phyloP scores from a whole-genome alignment of 371 early-diverging fungal species.

The Mortierella sp. region DNA sequence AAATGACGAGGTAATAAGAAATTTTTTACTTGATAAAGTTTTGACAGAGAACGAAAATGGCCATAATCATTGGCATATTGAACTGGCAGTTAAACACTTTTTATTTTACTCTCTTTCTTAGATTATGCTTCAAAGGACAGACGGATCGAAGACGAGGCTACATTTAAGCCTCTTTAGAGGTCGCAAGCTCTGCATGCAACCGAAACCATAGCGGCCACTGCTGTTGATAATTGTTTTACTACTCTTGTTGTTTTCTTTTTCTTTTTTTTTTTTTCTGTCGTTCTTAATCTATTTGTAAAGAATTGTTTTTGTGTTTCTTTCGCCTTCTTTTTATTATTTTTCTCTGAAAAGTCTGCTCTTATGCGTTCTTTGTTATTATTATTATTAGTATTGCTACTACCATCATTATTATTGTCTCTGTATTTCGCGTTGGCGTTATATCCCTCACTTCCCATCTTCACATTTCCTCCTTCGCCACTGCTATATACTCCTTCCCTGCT shows the following conservation, averaged over 20 bases:
- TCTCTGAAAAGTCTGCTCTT: not conserved
- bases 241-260: not conserved
- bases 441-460: not conserved
- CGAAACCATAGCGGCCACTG: conserved; percentile 26
- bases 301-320: not conserved
- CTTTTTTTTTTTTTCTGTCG: not conserved
- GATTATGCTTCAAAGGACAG: conserved; percentile 51
- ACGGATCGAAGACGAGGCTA: conserved; percentile 51
- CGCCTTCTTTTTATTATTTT: not conserved
- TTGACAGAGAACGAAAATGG: no score
- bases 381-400: not conserved
- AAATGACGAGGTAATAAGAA: conserved; percentile 48
- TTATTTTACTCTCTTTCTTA: conserved; percentile 2
- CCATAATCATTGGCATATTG: no score
- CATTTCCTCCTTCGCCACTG: not conserved
- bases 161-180: conserved; percentile 42
- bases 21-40: no score
- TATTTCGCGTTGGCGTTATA: conserved; percentile 2
- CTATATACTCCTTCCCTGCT: not conserved
- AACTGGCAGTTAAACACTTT: not conserved
- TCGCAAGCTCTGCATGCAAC: conserved; percentile 51
- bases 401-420: not conserved
- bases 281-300: conserved; percentile 1
- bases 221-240: not conserved
- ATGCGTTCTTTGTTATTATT: conserved; percentile 2